Evolutionary conservation across 2,329 filamentous ascomycete genomes (phyloP), one percentile per base, ranked within the genome.

Genomic region (Furcasterigmium sp.): DNA sequence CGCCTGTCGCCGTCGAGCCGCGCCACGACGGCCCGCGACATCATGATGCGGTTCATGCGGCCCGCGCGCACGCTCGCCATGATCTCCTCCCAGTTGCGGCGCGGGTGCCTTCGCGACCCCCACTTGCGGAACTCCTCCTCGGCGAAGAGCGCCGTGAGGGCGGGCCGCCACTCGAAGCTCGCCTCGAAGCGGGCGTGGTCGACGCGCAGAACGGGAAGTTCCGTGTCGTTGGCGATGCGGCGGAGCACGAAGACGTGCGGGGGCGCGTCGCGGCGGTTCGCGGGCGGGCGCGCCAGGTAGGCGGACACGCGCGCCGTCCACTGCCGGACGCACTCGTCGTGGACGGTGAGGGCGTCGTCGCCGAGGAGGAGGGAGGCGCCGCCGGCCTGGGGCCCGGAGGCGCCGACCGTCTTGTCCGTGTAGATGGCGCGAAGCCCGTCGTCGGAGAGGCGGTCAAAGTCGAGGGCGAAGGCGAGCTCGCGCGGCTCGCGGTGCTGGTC

Each of bases 101-200:
- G 17, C 6, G 41, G 41, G 14, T n/a, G 34, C 21, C 29, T 14
- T 13, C 13, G 18, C 13, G 37, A 40, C 14, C 44, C 47, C 47
- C 47, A 49, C 26, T 47, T 46, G 29, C 37, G 30, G 20, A 49
- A 41, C 42, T 51, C 44, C 37, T 48, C 46, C 35, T 51, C 48
- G 35, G 42, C 44, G 28, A 49, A 47, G 21, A 49, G 40, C 20
- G 42, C 41, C 29, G 41, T 47, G 26, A 51, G 40, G 17, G 48
- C 46, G 6, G 44, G 46, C 20, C 37, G 34, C 48, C 48, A 51
- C 23, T 43, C 30, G 20, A 51, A 44, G 4, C 46, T 45, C 11
- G 44, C 36, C 28, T 43, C 36, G n/a, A 44, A 37, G 13, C 19
- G 20, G 21, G 36, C 44, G 21, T 35, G 44, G 35, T 49, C 42